Evolutionary conservation across 2,329 filamentous ascomycete genomes (phyloP), one percentile per base, ranked within the genome.

Genomic region (Epichloe amarillans): DNA sequence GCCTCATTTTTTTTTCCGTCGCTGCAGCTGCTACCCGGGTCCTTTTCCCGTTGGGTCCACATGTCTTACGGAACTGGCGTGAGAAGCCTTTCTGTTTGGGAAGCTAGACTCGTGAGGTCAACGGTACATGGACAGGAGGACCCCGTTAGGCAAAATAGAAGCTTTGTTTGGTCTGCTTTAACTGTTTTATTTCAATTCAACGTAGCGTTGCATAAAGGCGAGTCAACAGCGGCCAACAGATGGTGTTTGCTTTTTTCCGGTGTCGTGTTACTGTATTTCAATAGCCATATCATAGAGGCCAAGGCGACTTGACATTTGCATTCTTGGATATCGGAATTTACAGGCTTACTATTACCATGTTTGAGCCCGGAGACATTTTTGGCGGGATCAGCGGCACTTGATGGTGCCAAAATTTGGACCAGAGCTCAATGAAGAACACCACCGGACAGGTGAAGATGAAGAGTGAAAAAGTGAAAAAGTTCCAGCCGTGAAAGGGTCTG

Each of bases 251-350:
- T 35, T 14, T 7, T 40, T 10, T 49, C 33, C 14, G 30, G 47
- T 10, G 30, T 42, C 30, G n/a, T 43, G 8, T 19, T 37, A 26
- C 15, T 17, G 17, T 49, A 26, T 40, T 49, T 26, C 36, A 19
- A 30, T 17, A 43, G 26, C 26, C n/a, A 21, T 43, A 49, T 37
- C n/a, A 49, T 49, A 44, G 39, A 49, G 12, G 47, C 47, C 38
- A 30, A 41, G 47, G 47, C 38, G 33, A 49, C 47, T 42, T 49
- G 30, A 36, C 30, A 17, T 43, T 36, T 43, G 30, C 40, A 35
- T 36, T 30, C 23, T 33, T 40, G 23, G 38, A 48, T 48, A n/a
- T 21, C 4, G 23, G 46, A 19, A 30, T 39, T 35, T 12, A 6
- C 23, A 30, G 15, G 33, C 26, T n/a, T 21, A 11, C 30, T n/a